Base-by-base conservation (phyloP, 345 rosid genomes). In the Syzygium aromaticum region DNA sequence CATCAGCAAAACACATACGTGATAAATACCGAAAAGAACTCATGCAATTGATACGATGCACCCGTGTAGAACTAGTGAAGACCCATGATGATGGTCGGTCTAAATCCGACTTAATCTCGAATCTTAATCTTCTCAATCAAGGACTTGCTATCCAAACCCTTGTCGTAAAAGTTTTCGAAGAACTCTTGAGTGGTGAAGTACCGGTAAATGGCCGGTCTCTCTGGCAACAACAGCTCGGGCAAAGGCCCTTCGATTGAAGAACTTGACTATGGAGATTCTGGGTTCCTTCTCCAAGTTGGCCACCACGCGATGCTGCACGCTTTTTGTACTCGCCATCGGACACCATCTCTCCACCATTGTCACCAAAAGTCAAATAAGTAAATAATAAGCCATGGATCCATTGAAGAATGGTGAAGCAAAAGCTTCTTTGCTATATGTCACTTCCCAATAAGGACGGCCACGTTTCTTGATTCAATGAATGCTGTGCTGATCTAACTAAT, bases 241-340 rank as follows among this genome's bases (percentile, higher is more conserved):
- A 87, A 73, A 49, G 93, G 93, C 49, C 93, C 92, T 51, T 33
- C 88, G 84, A 56, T 85, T 87, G 85, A 90, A 89, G 67, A 90
- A 89, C 49, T 30, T 80, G 16, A 88, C 92, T 0, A 88, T 16
- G 10, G 92, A 89, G 63, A 90, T 87, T 59, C 93, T 49, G 30
- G 91, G 82, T 28, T 90, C 87, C 87, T 88, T 85, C 9, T 30
- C 17, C 5, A 59, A 46, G 64, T 92, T 92, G 6, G 93, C 92
- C 82, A 88, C 4, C 8, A 90, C 90, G 5, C 92, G 87, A 28
- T 89, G 93, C 54, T 92, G 84, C 12, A 90, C 89, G 59, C 91
- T 92, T 38, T 38, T 85, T 88, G 88, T 90, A 92, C 84, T 88
- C 88, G 6, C 91, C 92, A 57, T 92, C 90, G 3, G 90, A 89